Evolutionary conservation across 2,329 filamentous ascomycete species (phyloP), one percentile per base, ranked within the genome.

Genomic region (Neospermospora avenae): DNA sequence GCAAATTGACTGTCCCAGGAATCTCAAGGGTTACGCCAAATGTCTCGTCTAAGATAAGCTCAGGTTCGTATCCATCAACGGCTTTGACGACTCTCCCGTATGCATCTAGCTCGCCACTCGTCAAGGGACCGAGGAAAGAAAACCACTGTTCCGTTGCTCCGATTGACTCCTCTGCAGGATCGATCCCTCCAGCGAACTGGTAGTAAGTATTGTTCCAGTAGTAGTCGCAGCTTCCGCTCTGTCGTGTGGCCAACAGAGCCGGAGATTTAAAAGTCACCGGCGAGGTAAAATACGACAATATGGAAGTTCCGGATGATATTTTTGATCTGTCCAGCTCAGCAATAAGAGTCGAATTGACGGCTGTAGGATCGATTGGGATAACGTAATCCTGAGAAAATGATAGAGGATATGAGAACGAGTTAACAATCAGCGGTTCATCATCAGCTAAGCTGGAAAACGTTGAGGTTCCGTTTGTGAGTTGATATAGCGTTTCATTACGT

Each of bases 161-260:
- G 3, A 59, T 35, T 1, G 63, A 61, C 2, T 61, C 63, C 4
- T 45, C 55, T 0, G 64, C 64, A 0, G 65, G 67, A 64, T 66
- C 65, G 28, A 67, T 68, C 2, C 60, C 64, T 3, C 65, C 65
- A 25, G 67, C 63, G 51, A 59, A 63, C 44, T 68, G 54, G 37
- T 67, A 66, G 25, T 65, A 65, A 1, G 67, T 67, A 16, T 68
- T 58, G 25, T 68, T 68, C 67, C 67, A 68, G 49, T 48, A 64
- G 31, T 68, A 67, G 7, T 61, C 48, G 44, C 61, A 62, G 46
- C 58, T 65, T 18, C 65, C 67, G 25, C 61, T 63, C 42, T 67
- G 65, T 41, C 64, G 54, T 3, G 65, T 67, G 3, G 56, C 24
- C 6, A 65, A 46, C 1, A 59, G 13, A 13, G 39, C 13, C 37